Conservation (phyloP, 1,284 basidiomycete species). For the Chiua sp. region DNA sequence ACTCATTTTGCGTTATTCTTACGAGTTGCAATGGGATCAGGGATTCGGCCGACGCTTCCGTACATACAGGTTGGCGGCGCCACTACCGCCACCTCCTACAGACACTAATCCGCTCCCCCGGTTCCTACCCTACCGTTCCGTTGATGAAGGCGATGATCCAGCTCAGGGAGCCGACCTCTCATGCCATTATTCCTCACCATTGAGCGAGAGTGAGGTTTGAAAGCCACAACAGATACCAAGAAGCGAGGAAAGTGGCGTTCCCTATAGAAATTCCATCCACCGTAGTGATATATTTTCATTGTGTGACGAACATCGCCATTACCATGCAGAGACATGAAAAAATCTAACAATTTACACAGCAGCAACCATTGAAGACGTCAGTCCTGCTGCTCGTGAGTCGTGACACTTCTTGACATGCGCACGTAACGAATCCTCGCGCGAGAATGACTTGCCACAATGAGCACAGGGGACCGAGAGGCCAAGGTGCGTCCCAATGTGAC, state of each 20-base stretch:
- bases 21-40: too few species aligned
- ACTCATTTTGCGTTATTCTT: too few species aligned
- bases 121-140: too few species aligned
- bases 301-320: neutral
- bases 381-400: conserved; percentile 2
- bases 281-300: neutral
- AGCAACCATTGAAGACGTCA: neutral
- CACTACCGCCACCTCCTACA: too few species aligned
- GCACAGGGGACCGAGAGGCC: neutral
- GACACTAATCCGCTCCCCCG: too few species aligned
- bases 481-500: conserved; percentile 12
- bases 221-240: too few species aligned
- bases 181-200: too few species aligned
- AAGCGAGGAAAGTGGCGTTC: neutral
- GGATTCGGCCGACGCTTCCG: too few species aligned
- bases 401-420: neutral
- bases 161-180: too few species aligned
- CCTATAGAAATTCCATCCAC: neutral
- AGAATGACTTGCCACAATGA: conserved; percentile 14
- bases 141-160: too few species aligned
- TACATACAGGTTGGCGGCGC: too few species aligned
- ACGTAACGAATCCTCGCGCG: conserved; percentile 10
- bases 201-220: neutral
- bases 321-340: neutral
- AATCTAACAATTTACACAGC: neutral